phyloP scores from a whole-genome alignment of 768 basidiomycete species.

The Naganishia kalamii region DNA sequence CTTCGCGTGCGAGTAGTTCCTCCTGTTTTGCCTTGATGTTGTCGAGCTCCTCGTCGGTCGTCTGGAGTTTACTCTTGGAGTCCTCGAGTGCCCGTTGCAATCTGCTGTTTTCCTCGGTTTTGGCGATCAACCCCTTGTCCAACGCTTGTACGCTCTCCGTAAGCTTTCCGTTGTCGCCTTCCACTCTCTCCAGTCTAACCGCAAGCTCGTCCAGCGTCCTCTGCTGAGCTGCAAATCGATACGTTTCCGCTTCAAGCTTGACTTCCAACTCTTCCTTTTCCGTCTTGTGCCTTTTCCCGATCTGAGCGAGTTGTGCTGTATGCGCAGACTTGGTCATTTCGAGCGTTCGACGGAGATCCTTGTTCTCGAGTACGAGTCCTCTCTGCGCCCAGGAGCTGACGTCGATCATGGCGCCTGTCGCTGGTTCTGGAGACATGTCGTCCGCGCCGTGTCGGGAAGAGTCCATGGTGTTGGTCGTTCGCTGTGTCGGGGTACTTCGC shows the following conservation, averaged over 20 bases:
- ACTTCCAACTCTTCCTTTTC: slow-evolving; percentile 11
- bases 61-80: background rate
- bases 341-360: slow-evolving; percentile 1
- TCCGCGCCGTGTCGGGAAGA: background rate
- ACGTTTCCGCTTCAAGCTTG: slow-evolving; percentile 7
- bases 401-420: background rate
- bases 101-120: background rate
- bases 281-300: slow-evolving; percentile 7
- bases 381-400: slow-evolving; percentile 8
- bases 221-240: background rate
- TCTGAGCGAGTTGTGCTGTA: slow-evolving; percentile 7
- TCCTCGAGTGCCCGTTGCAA: background rate
- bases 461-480: background rate
- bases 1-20: background rate
- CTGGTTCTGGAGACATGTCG: background rate
- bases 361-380: slow-evolving; percentile 12
- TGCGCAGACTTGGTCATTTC: slow-evolving; percentile 13
- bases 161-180: slow-evolving; percentile 3
- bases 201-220: background rate
- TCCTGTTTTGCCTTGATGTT: background rate
- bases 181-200: background rate
- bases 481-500: background rate
- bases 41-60: background rate
- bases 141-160: background rate
- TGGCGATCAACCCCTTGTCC: background rate